Base-by-base conservation (phyloP, 495 filamentous ascomycete genomes). In the Penicillium daleae region DNA sequence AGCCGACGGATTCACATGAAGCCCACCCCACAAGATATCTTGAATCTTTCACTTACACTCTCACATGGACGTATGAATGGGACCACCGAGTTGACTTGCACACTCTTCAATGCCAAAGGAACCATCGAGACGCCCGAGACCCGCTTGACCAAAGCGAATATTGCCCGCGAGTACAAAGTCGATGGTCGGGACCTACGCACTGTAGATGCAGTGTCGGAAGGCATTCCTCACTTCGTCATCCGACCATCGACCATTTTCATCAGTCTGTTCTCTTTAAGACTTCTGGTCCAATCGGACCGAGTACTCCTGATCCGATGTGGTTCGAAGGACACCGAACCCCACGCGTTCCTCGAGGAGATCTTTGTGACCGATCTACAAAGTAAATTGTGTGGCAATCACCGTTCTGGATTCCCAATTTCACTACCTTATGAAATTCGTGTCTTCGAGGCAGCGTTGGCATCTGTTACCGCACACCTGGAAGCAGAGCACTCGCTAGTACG, bases 381-480 rank as follows among this genome's bases (percentile, higher is more conserved):
- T 2, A 89, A 87, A 67, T 74, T 90, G 1, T 81, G 83, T 33
- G 82, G 85, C 46, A 85, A 86, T 57, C 68, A 69, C 7, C 76
- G 67, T 17, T 73, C 29, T 64, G 78, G 13, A 63, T 74, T n/a
- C 75, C 80, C 3, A 80, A 76, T 57, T 80, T 82, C 78, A 1
- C 75, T 89, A 10, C 87, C 87, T 5, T 91, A 89, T 66, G 89
- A 91, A 63, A 87, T 90, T 68, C 81, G 91, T 10, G 91, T 91
- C 2, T 78, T 95, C 17, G 92, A 96, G 77, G 88, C 91, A 3
- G 91, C 93, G 10, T 78, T 96, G 40, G 87, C 92, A 58, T 89
- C 87, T 24, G 90, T 69, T 2, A 73, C 69, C 26, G 71, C 74
- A 0, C 64, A 63, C 2, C 67, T 76, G 1, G 70, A 74, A 57